A percentile compares a stretch with the other conserved stretches of the same genome.
Evolutionary conservation across 768 basidiomycete species (phyloP).

Genomic region (Chalciporus piperatus): DNA sequence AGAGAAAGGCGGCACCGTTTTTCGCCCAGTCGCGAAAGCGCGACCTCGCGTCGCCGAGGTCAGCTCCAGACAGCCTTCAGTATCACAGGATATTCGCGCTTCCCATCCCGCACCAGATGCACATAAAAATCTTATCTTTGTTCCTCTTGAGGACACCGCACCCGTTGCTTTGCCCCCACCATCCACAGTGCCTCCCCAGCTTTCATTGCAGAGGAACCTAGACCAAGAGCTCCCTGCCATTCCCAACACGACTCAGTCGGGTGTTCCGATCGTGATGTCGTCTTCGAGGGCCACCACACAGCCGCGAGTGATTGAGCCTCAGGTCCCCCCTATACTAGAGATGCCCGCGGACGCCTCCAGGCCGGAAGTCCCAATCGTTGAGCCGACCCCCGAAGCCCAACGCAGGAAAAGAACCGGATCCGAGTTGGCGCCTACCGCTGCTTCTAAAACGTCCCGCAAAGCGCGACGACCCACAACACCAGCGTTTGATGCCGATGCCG

Average conservation of each 20-base stretch:
- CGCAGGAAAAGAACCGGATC: slow-evolving; percentile 21
- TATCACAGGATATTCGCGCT: slow-evolving; percentile 13
- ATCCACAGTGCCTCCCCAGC: slow-evolving; percentile 2
- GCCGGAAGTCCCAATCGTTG: slow-evolving; percentile 14
- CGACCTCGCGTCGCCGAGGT: slow-evolving; percentile 41
- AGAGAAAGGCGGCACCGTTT: slow-evolving; percentile 74
- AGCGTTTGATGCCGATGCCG: slow-evolving; percentile 54
- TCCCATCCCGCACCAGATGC: slow-evolving; percentile 9
- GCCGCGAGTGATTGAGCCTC: slow-evolving; percentile 1
- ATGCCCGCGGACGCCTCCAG: slow-evolving; percentile 10
- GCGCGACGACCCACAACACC: slow-evolving; percentile 48
- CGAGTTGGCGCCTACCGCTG: slow-evolving; percentile 12
- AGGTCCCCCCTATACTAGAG: not conserved
- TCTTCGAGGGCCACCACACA: slow-evolving; percentile 14
- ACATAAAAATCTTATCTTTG: not conserved
- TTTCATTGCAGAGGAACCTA: slow-evolving; percentile 5
- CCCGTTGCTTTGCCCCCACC: slow-evolving; percentile 1
- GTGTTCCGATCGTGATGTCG: slow-evolving; percentile 19
- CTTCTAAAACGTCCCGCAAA: slow-evolving; percentile 35
- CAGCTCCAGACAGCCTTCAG: slow-evolving; percentile 13
- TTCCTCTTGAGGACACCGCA: not conserved
- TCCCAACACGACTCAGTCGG: slow-evolving; percentile 2
- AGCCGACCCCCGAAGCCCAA: slow-evolving; percentile 7
- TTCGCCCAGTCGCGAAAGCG: slow-evolving; percentile 62
- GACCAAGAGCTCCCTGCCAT: slow-evolving; percentile 4